Conservation (phyloP, 2,329 filamentous ascomycete species). For the Neobulgaria alba region DNA sequence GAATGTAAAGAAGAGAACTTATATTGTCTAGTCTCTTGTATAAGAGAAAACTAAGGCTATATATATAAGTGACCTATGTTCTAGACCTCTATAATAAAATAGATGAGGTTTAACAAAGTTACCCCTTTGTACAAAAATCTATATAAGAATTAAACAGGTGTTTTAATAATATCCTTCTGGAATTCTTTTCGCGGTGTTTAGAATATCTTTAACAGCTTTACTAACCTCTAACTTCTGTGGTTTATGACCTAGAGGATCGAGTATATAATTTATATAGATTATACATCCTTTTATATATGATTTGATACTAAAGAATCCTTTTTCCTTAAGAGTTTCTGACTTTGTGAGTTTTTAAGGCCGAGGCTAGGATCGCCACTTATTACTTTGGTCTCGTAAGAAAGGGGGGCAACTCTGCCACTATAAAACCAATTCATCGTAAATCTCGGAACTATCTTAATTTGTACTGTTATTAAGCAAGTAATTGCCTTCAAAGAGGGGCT, state of each 20-base stretch:
- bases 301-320: constrained; percentile 24
- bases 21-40: no score
- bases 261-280: constrained; percentile 25
- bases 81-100: no score
- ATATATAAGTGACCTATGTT: no score
- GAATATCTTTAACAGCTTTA: constrained; percentile 20
- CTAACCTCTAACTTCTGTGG: constrained; percentile 17
- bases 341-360: constrained; percentile 22
- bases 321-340: constrained; percentile 24
- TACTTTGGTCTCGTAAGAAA: constrained; percentile 20
- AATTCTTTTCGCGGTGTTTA: constrained; percentile 24
- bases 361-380: constrained; percentile 21
- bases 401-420: constrained; percentile 24
- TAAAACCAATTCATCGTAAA: constrained; percentile 16
- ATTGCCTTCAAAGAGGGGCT: constrained; percentile 24
- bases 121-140: no score
- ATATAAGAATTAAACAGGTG: no score
- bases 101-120: no score
- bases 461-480: constrained; percentile 24
- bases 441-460: constrained; percentile 9
- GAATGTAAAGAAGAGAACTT: no score
- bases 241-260: constrained; percentile 20
- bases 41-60: no score
- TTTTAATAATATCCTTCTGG: constrained; percentile 26
- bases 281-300: constrained; percentile 23